Base-by-base conservation (phyloP, 768 basidiomycete genomes). In the Antrodiella citrinella region DNA sequence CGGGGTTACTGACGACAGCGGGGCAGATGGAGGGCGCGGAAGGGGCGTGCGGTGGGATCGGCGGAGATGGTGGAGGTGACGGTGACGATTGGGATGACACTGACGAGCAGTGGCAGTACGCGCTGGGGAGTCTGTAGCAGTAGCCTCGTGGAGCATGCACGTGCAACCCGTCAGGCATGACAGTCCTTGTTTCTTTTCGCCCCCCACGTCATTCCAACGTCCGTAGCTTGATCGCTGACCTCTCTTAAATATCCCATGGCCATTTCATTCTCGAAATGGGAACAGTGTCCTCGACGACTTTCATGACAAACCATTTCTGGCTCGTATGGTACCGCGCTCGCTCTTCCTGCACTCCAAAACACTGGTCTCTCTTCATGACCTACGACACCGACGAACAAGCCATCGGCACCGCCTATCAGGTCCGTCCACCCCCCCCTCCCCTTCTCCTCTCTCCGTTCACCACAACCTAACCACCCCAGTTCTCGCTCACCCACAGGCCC, bases 321-420 rank as follows among this genome's bases (percentile, higher is more conserved):
- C 51, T 55, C 51, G 54, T 55, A 5, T 55, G 51, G 54, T 55
- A 52, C 51, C 54, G 54, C 20, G 54, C 51, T 3, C 50, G 51
- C 21, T 52, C 47, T 26, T 51, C 54, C 11, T 9, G 49, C 47
- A 50, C 51, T 13, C 54, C 54, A 11, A 55, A 55, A 40, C 54
- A 55, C 44, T 55, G 54, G 51, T 55, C 54, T 26, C 45, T 55
- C 5, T 55, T 55, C 47, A 51, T 55, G 12, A 55, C 54, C 2
- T 55, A 55, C 45, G 51, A 55, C 26, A 52, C 51, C 15, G 54
- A 55, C 54, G 54, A 55, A 47, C 51, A 55, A 48, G 54, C 54
- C 2, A 43, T 50, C 19, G 54, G 54, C 4, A 52, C 54, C 7
- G 51, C 51, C 47, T 55, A 55, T 47, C 54, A 55, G 26, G 54